Percentiles rank a stretch among this genome's conserved stretches.
Evolutionary conservation across 441 rosid species (phyloP).

Genomic region (Syzygium syzygioides): DNA sequence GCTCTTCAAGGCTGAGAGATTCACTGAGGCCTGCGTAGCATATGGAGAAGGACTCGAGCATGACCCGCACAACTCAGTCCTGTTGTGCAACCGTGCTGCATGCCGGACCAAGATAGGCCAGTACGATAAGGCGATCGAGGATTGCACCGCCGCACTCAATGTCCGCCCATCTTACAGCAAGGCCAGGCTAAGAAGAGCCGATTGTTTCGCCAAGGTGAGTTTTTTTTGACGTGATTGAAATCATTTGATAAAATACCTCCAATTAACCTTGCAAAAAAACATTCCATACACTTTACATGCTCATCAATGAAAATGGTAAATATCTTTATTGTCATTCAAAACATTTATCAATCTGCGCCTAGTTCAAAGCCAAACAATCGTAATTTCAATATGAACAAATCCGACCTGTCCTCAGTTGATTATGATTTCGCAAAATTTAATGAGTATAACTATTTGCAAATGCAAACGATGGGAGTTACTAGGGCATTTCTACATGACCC

Average conservation of each 20-base stretch:
- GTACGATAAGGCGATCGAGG: conserved; percentile 62
- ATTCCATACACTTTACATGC: neutral
- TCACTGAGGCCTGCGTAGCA: conserved; percentile 47
- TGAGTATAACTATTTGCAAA: neutral
- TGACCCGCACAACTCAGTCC: conserved; percentile 68
- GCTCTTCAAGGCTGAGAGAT: conserved; percentile 48
- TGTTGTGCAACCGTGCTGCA: conserved; percentile 89
- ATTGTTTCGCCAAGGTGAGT: conserved; percentile 61
- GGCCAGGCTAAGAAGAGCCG: conserved; percentile 83
- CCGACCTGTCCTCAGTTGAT: neutral
- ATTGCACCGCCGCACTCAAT: conserved; percentile 63
- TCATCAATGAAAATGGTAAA: neutral
- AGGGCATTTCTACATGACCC: neutral
- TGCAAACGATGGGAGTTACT: neutral
- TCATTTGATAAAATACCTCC: neutral
- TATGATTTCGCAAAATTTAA: neutral
- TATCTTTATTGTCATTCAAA: neutral
- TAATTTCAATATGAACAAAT: neutral
- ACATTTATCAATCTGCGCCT: neutral
- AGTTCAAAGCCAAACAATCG: neutral
- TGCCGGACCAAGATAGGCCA: conserved; percentile 54
- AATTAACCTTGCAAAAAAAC: neutral
- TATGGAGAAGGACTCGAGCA: conserved; percentile 74
- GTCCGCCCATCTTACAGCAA: conserved; percentile 60
- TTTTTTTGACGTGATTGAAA: neutral